Conservation (phyloP, 345 rosid genomes). For the Eucalyptus pauciflora region DNA sequence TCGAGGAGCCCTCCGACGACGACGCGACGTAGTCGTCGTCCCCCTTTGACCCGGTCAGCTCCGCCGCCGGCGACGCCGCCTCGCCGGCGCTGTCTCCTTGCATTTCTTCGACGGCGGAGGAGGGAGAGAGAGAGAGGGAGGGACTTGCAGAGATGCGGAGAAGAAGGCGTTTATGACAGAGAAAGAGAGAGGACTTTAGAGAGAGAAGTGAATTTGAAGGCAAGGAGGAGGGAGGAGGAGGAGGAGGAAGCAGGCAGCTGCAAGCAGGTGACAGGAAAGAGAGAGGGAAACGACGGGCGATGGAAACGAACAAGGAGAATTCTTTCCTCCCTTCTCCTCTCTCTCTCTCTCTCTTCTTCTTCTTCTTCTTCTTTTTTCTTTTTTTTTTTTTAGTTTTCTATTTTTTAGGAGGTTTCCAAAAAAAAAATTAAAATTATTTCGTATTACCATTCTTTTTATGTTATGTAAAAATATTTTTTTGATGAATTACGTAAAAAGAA, state of each 20-base stretch:
- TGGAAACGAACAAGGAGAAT: neutral
- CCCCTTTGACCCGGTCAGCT: conserved; percentile 22
- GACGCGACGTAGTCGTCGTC: conserved; percentile 26
- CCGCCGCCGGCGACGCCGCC: conserved; percentile 22
- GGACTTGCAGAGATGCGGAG: neutral
- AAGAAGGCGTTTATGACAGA: neutral
- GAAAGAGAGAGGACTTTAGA: neutral
- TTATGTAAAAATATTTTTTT: neutral
- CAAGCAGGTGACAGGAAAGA: neutral
- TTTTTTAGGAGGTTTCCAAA: neutral
- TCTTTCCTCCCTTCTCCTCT: neutral
- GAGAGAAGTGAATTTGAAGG: neutral
- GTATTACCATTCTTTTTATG: neutral
- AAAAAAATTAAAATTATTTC: rapidly evolving
- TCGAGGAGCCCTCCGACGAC: conserved; percentile 75
- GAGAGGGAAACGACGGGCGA: neutral
- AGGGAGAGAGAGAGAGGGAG: neutral
- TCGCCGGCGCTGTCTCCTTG: neutral
- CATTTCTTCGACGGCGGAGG: neutral
- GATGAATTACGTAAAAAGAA: neutral
- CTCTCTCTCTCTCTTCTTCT: rapidly evolving
- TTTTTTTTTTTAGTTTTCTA: neutral
- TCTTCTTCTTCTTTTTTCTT: neutral
- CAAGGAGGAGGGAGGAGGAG: neutral
- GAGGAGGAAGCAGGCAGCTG: neutral